Conservation (phyloP, 2,329 filamentous ascomycete species). For the Sporothrix pallida region DNA sequence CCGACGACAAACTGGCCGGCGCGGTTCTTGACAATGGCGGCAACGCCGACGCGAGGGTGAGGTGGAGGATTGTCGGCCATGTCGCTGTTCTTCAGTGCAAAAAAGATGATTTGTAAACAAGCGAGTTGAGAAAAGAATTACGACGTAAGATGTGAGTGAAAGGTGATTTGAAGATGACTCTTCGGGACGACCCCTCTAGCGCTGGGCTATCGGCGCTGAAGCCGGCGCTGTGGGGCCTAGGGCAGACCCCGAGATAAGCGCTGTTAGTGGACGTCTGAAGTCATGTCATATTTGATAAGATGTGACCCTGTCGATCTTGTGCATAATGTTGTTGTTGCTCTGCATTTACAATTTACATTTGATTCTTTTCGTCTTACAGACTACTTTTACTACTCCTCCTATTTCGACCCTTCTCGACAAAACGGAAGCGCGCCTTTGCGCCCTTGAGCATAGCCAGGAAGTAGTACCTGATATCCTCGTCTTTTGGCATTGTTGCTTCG, state of each 20-base stretch:
- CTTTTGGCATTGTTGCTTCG: slow-evolving; percentile 48
- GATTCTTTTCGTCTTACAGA: not conserved
- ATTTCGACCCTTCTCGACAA: not conserved
- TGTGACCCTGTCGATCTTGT: not conserved
- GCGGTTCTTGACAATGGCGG: slow-evolving; percentile 52
- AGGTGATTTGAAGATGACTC: not conserved
- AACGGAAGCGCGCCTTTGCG: slow-evolving; percentile 50
- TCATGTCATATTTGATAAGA: not conserved
- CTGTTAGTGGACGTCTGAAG: not conserved
- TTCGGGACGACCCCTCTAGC: not conserved
- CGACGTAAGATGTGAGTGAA: too few relatives aligned
- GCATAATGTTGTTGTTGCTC: not conserved
- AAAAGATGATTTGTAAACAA: too few relatives aligned
- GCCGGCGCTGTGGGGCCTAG: slow-evolving; percentile 11
- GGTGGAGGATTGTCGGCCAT: slow-evolving; percentile 1
- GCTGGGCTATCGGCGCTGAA: not conserved
- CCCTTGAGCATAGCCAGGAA: slow-evolving; percentile 61
- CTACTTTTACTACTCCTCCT: slow-evolving; percentile 29
- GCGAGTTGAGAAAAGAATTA: too few relatives aligned
- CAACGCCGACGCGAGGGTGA: slow-evolving; percentile 54
- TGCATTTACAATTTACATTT: not conserved
- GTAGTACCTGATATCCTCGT: slow-evolving; percentile 52
- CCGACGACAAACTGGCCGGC: slow-evolving; percentile 56
- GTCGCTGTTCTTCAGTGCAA: not conserved
- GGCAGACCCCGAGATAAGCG: slow-evolving; percentile 10